A percentile compares a stretch with the other conserved stretches of the same genome.
phyloP scores from a whole-genome alignment of 1,284 basidiomycete species.

The Trichosporon coremiiforme region DNA sequence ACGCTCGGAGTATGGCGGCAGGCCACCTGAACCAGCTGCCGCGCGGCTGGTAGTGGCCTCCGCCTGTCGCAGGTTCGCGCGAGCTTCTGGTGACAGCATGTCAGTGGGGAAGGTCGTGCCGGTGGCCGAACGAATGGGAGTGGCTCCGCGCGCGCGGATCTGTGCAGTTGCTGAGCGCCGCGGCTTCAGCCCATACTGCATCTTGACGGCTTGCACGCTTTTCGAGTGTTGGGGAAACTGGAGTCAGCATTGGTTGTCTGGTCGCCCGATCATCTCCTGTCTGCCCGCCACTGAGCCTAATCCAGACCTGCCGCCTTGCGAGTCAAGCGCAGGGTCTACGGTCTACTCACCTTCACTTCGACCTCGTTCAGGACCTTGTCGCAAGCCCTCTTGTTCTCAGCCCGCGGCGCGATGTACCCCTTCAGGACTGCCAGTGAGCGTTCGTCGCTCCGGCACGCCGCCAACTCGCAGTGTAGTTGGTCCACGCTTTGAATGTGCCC shows the following conservation, averaged over 20 bases:
- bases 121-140: background rate
- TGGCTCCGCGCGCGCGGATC: background rate
- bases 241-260: background rate
- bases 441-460: background rate
- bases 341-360: background rate
- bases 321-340: too few relatives aligned
- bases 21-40: background rate
- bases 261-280: background rate
- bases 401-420: background rate
- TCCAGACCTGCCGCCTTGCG: background rate
- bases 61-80: background rate
- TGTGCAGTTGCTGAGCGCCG: background rate
- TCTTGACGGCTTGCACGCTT: background rate
- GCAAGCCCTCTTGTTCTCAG: background rate
- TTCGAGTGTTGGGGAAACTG: constrained; percentile 6
- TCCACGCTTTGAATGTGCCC: background rate
- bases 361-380: background rate
- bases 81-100: background rate
- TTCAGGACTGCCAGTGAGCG: background rate
- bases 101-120: background rate
- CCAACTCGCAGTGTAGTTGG: background rate
- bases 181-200: background rate
- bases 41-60: background rate
- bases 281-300: background rate
- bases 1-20: constrained; percentile 4